A percentile compares a stretch with the other conserved stretches of the same genome.
phyloP scores from a whole-genome alignment of 768 basidiomycete species.

The Xerocomus brunneocitrinus region DNA sequence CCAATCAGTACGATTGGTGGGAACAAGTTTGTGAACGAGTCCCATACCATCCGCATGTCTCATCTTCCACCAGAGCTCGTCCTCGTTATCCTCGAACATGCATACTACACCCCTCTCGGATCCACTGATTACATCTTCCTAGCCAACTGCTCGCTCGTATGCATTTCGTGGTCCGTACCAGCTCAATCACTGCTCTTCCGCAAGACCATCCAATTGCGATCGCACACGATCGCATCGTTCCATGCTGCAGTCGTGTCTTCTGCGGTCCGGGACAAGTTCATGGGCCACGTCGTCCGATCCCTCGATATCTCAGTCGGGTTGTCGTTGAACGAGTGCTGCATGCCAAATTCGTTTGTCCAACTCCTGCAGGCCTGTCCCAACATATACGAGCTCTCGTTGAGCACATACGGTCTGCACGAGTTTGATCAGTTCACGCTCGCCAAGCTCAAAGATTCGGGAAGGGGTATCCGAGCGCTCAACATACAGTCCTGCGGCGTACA shows the following conservation, averaged over 20 bases:
- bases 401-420: slow-evolving; percentile 23
- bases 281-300: slow-evolving; percentile 18
- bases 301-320: slow-evolving; percentile 21
- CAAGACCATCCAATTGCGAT: slow-evolving; percentile 9
- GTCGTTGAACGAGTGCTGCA: no score
- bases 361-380: slow-evolving; percentile 27
- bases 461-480: slow-evolving; percentile 31
- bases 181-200: slow-evolving; percentile 30
- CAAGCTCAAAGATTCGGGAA: slow-evolving; percentile 21
- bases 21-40: no score
- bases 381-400: slow-evolving; percentile 34
- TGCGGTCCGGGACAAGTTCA: slow-evolving; percentile 10
- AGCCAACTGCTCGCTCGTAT: slow-evolving; percentile 23
- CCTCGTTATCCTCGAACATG: slow-evolving; percentile 20
- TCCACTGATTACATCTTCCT: slow-evolving; percentile 16
- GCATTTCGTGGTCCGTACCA: slow-evolving; percentile 24
- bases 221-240: slow-evolving; percentile 8
- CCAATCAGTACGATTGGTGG: no score
- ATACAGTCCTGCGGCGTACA: slow-evolving; percentile 36
- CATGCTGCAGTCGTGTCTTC: slow-evolving; percentile 13
- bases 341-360: slow-evolving; percentile 8
- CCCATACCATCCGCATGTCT: not conserved
- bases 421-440: slow-evolving; percentile 25
- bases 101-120: slow-evolving; percentile 20
- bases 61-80: slow-evolving; percentile 10